Percentiles rank a stretch among this genome's conserved stretches.
Evolutionary conservation across 2,329 filamentous ascomycete species (phyloP).

Genomic region (Periglandula ipomoeae): DNA sequence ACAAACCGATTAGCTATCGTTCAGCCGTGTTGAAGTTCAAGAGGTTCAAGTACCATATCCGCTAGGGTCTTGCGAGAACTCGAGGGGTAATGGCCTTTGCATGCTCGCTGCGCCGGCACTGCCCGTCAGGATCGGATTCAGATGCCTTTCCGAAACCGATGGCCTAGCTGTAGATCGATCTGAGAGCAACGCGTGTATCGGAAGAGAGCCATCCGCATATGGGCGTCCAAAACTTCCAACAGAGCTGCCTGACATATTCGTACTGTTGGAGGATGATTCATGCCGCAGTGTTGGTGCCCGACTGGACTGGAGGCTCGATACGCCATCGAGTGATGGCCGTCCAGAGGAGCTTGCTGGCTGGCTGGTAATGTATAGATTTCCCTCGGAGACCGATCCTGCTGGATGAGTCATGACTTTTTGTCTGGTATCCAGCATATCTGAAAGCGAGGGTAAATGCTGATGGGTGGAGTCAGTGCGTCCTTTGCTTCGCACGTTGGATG

Average conservation of each 20-base stretch:
- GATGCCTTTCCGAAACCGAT: slow-evolving; percentile 10
- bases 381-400: slow-evolving; percentile 8
- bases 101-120: slow-evolving; percentile 15
- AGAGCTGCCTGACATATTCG: slow-evolving; percentile 31
- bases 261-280: slow-evolving; percentile 36
- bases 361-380: not conserved
- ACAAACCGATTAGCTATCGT: slow-evolving; percentile 19
- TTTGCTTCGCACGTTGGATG: slow-evolving; percentile 20
- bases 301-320: slow-evolving; percentile 18
- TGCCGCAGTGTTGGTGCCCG: slow-evolving; percentile 32
- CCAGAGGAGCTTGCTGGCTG: not conserved
- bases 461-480: slow-evolving; percentile 17
- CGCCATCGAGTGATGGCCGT: slow-evolving; percentile 17
- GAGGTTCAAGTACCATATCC: slow-evolving; percentile 25
- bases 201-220: slow-evolving; percentile 40
- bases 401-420: slow-evolving; percentile 12
- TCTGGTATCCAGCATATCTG: slow-evolving; percentile 36
- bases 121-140: slow-evolving; percentile 5
- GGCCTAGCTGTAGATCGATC: slow-evolving; percentile 23
- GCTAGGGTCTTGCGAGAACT: slow-evolving; percentile 16
- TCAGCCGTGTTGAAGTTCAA: slow-evolving; percentile 8
- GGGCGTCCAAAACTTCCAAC: slow-evolving; percentile 27
- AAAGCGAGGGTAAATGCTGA: slow-evolving; percentile 35
- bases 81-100: slow-evolving; percentile 14
- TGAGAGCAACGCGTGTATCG: slow-evolving; percentile 44